Percentiles rank a stretch among this genome's conserved stretches.
Evolutionary conservation across 2,329 filamentous ascomycete genomes (phyloP).

Genomic region (Nemania abortiva): DNA sequence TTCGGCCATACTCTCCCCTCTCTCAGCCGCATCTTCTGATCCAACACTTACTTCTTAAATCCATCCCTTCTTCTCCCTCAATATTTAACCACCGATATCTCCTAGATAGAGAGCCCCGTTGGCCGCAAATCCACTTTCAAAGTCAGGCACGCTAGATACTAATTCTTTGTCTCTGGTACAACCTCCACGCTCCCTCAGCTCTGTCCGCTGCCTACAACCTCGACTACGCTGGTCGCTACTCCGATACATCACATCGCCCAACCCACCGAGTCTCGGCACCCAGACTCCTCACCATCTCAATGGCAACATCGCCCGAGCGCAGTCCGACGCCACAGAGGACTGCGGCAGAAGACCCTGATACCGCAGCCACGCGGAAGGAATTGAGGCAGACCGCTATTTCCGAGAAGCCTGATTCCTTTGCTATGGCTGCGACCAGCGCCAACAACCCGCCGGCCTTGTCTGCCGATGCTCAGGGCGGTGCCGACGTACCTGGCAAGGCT

Average conservation of each 20-base stretch:
- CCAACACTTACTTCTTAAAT: constrained; percentile 22
- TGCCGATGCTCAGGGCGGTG: constrained; percentile 33
- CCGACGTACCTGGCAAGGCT: constrained; percentile 37
- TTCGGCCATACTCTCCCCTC: constrained; percentile 29
- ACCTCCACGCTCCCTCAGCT: constrained; percentile 4
- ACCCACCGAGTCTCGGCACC: constrained; percentile 14
- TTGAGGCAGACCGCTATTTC: constrained; percentile 74
- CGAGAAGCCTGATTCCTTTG: constrained; percentile 56
- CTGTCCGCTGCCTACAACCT: constrained; percentile 6
- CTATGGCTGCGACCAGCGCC: constrained; percentile 44
- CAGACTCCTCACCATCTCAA: constrained; percentile 33
- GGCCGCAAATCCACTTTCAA: background rate
- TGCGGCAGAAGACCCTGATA: constrained; percentile 69
- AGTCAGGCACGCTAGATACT: constrained; percentile 2
- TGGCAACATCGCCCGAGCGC: constrained; percentile 45
- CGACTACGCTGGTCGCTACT: constrained; percentile 4
- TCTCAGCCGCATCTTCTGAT: constrained; percentile 26
- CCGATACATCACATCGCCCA: constrained; percentile 5
- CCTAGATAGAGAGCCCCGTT: background rate
- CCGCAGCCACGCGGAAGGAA: constrained; percentile 72
- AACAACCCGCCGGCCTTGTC: constrained; percentile 46
- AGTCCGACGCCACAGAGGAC: constrained; percentile 47
- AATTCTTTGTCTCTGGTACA: background rate
- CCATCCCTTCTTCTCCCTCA: background rate
- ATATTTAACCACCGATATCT: background rate